A percentile compares a stretch with the other conserved stretches of the same genome.
phyloP scores from a whole-genome alignment of 139 green algal genomes.

The Coelastrella sp. region DNA sequence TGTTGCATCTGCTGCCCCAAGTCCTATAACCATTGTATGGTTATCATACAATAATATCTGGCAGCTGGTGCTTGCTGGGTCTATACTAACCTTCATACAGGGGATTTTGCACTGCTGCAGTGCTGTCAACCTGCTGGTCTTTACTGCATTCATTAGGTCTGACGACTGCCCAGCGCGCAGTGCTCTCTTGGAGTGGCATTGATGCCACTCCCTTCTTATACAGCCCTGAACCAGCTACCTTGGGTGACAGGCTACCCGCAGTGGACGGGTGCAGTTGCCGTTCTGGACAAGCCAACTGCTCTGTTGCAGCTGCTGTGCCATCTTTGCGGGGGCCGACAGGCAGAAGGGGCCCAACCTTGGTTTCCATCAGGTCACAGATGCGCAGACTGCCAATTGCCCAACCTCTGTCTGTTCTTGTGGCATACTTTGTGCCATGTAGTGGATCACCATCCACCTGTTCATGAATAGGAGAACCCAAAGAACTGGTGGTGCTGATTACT shows the following conservation, averaged over 20 bases:
- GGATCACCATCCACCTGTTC: background rate
- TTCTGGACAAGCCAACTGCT: background rate
- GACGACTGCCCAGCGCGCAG: no score
- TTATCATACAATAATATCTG: background rate
- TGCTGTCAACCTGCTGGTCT: background rate
- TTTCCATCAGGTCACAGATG: conserved; percentile 29
- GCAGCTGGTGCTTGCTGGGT: background rate
- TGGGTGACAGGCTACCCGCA: background rate
- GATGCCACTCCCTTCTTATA: background rate
- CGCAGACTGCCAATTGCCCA: background rate
- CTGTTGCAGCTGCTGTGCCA: background rate
- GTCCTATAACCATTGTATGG: background rate
- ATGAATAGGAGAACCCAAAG: background rate
- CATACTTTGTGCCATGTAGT: background rate
- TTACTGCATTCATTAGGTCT: no score
- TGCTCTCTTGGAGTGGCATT: no score
- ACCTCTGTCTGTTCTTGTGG: background rate
- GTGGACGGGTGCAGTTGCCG: background rate
- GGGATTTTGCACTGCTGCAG: background rate
- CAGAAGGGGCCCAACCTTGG: conserved; percentile 12
- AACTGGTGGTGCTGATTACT: background rate
- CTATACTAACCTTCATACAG: conserved; percentile 6
- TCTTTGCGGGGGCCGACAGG: background rate
- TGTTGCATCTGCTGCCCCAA: background rate
- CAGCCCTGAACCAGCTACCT: background rate